Percentiles rank a stretch among this genome's conserved stretches.
phyloP scores from a whole-genome alignment of 1,284 basidiomycete genomes.

The Ganoderma resinaceum region DNA sequence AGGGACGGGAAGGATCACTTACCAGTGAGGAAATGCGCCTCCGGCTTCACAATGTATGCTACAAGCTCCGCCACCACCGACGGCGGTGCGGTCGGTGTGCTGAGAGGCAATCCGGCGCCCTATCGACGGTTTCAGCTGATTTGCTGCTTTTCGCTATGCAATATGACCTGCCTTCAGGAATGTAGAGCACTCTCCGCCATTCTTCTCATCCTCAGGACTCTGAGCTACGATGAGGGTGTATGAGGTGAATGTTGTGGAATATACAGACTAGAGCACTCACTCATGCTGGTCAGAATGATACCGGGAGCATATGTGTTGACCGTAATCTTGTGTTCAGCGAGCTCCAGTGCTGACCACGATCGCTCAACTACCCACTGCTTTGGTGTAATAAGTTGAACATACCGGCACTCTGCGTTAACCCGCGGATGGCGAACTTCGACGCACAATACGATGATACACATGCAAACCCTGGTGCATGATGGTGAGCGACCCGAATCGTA shows the following conservation, averaged over 20 bases:
- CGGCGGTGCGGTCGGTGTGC: constrained; percentile 25
- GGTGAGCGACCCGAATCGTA: background rate
- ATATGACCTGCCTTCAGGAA: background rate
- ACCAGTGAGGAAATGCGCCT: constrained; percentile 35
- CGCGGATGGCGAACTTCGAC: constrained; percentile 45
- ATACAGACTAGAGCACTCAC: constrained; percentile 19
- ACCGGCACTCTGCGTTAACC: constrained; percentile 42
- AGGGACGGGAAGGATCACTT: no score
- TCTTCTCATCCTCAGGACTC: constrained; percentile 32
- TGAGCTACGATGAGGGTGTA: constrained; percentile 13
- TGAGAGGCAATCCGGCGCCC: background rate
- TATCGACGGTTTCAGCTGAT: background rate
- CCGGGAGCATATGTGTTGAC: constrained; percentile 40
- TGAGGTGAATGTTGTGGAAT: background rate
- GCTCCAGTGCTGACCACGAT: constrained; percentile 29
- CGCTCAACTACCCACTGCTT: no score
- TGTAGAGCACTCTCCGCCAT: constrained; percentile 21
- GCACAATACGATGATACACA: constrained; percentile 32
- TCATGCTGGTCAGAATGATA: constrained; percentile 32
- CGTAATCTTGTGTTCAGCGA: constrained; percentile 33
- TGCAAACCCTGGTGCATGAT: constrained; percentile 19
- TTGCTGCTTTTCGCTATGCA: background rate
- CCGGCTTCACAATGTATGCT: constrained; percentile 34
- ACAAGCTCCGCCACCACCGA: constrained; percentile 32
- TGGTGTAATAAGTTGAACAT: background rate